Base-by-base conservation (phyloP, 2,329 filamentous ascomycete species). In the Monilinia aucupariae region DNA sequence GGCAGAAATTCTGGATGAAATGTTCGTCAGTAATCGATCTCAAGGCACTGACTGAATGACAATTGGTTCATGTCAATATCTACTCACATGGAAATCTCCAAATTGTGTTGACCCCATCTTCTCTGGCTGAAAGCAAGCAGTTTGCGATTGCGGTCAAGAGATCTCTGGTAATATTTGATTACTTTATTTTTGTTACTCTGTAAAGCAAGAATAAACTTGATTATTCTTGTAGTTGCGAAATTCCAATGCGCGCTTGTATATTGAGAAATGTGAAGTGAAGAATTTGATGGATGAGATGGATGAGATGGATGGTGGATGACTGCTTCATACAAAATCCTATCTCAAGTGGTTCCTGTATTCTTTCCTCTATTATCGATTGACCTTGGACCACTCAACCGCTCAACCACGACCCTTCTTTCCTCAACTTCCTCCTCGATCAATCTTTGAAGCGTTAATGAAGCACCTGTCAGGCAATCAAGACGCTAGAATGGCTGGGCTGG, bases 1-100 rank as follows among this genome's bases (percentile, higher is more conserved):
- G 87, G 81, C 90, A 94, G 75, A 94, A 92, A 74, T 88, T 79
- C 89, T 93, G 72, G 54, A 59, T 49, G 65, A 69, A 65, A 59
- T 17, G 6, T 41, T 61, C 30, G 54, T 68, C 64, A 68, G 67
- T 39, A 45, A 39, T 62, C 25, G 32, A 34, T 62, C 37, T 41
- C 17, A n/a, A 47, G 13, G n/a, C n/a, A n/a, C n/a, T n/a, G 17
- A 39, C 27, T 45, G 20, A 39, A 51, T 34, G 39, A 39, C 50
- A 64, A 54, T 64, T 67, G 62, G 61, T 49, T 25, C 47, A 22
- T 55, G 30, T 51, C 41, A 58, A 47, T 30, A 48, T 59, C 39
- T 54, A 66, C 71, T 64, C 63, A 85, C 82, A 73, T 81, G 74
- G 71, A 85, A 85, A 67, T 83, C 82, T 64, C 82, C 82, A 75